phyloP scores from a whole-genome alignment of 2,329 filamentous ascomycete genomes.

The Hypoxylon sp. region DNA sequence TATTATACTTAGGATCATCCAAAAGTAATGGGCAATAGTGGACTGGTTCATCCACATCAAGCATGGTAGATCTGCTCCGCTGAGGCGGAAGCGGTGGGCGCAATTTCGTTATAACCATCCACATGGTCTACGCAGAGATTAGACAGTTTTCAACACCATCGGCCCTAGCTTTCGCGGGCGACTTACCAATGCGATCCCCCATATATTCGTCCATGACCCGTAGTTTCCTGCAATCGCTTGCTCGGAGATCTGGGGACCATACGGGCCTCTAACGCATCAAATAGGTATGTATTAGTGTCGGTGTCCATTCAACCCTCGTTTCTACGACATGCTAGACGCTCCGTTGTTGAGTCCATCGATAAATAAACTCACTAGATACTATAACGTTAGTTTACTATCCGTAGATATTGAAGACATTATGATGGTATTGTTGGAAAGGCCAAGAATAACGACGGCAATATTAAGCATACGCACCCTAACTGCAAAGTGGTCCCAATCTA shows the following conservation, averaged over 20 bases:
- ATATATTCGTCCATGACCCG: constrained; percentile 45
- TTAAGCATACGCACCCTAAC: background rate
- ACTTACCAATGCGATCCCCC: constrained; percentile 45
- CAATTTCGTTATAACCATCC: constrained; percentile 45
- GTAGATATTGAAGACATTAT: background rate
- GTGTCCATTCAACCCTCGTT: background rate
- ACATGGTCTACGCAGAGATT: constrained; percentile 39
- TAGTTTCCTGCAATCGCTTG: constrained; percentile 45
- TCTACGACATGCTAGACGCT: background rate
- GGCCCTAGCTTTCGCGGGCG: background rate
- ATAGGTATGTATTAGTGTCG: background rate
- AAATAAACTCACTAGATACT: background rate
- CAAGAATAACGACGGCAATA: background rate
- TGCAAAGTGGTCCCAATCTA: constrained; percentile 45
- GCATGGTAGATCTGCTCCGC: background rate
- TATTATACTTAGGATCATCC: constrained; percentile 9
- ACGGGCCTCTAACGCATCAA: background rate
- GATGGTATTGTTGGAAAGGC: background rate
- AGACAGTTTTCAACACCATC: background rate
- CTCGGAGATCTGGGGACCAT: constrained; percentile 37
- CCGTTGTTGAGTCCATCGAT: background rate
- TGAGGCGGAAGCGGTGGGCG: constrained; percentile 27
- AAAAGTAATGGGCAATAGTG: constrained; percentile 34
- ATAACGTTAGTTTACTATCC: background rate
- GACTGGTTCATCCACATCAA: background rate